These are phyloP conservation scores for Mycena olivaceomarginata DNA, from an alignment of 768 basidiomycete species.

Conservation along the genomic window DNA sequence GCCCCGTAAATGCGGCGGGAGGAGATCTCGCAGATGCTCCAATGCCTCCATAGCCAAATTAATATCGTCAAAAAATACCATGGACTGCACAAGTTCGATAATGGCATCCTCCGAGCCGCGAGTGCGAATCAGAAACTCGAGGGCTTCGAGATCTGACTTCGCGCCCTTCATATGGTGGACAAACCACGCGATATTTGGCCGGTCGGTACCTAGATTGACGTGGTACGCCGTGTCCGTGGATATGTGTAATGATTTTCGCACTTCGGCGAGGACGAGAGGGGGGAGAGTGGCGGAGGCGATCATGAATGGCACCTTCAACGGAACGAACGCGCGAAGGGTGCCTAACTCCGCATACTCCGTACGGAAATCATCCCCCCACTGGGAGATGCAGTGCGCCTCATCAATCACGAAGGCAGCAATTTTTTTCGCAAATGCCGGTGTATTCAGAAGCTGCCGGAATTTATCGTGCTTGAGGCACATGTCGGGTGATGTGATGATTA, in stretches of 20 bases:
- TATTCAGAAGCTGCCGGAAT: constrained; percentile 39
- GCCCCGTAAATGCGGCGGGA: not conserved
- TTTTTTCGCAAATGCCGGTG: not conserved
- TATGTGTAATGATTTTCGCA: not conserved
- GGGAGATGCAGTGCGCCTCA: constrained; percentile 53
- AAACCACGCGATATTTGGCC: not conserved
- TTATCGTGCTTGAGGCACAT: constrained; percentile 40
- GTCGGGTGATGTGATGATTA: constrained; percentile 47
- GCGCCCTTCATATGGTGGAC: not conserved
- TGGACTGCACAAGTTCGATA: not conserved
- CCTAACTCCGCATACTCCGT: not conserved
- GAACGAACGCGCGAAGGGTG: not conserved
- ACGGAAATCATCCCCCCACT: constrained; percentile 7
- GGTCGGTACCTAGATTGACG: not conserved
- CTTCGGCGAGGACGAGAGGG: not conserved
- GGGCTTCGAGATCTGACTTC: not conserved
- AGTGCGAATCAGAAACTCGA: not conserved
- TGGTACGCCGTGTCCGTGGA: not conserved
- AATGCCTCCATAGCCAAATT: not conserved
- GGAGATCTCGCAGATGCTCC: not conserved
- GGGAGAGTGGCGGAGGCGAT: not conserved
- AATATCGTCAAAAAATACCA: constrained; percentile 7
- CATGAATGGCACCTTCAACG: not conserved
- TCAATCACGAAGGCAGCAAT: constrained; percentile 47
- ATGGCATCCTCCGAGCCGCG: no score